Evolutionary conservation across 164 flowering plant species (phyloP), one percentile per base, ranked within the genome.

Genomic region (Protea cynaroides): DNA sequence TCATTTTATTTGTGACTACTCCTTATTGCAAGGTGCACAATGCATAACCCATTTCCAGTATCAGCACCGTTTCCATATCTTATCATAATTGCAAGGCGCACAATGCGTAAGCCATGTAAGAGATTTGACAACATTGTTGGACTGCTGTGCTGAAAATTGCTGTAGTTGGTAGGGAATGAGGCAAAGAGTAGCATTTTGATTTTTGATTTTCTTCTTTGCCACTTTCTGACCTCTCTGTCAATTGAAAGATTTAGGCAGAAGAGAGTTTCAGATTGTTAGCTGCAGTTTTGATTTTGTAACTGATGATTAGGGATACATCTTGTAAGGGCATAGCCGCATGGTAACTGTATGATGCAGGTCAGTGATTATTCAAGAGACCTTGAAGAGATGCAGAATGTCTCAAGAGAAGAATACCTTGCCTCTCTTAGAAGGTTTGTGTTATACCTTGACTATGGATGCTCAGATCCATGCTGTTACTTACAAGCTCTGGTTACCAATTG

Each of bases 401-500:
- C 99, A 24, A 84, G 99, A 76, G 99, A 95, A 72, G 99, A 95
- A 22, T 95, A 89, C 64, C 96, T 95, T 68, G 97, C 92, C 55
- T 88, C 99, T 75, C 89, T 95, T 44, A 73, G 99, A 60, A 84
- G 99, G 99, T 92, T 37, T 38, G 70, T 56, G 51, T 55, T 40
- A 57, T 69, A 24, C n/a, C 8, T 29, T 43, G 55, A 51, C 50
- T 44, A 15, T 61, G 9, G 25, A 44, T 49, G 60, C 15, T 58
- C 34, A 22, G 56, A 69, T 51, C 21, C 25, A 18, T 50, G 29
- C 29, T 34, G 25, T 64, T 71, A 46, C 80, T 74, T 59, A 74
- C 53, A 7, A 0, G 65, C 36, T 7, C 58, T 69, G 25, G 29
- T 75, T 57, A 15, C 44, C 17, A 55, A 52, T 17, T 84, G 81